These are phyloP conservation scores for Cutaneotrichosporon cutaneum DNA, from an alignment of 1,284 basidiomycete genomes.

Conservation along the genomic window DNA sequence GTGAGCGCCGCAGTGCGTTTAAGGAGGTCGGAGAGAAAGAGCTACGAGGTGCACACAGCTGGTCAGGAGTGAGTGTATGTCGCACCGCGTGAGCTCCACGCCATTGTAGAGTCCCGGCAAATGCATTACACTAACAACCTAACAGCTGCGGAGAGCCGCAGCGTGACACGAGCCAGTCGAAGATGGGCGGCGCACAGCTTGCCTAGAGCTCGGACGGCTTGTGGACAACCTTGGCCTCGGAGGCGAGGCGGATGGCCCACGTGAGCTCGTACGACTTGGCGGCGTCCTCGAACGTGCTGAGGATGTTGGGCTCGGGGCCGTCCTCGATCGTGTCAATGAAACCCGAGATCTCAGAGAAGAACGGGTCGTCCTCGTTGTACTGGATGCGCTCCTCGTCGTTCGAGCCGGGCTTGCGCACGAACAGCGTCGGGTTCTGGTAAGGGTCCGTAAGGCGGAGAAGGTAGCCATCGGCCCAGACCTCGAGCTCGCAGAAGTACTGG, in stretches of 20 bases:
- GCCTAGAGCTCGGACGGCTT: neutral
- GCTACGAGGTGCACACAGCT: too few species aligned
- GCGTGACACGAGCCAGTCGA: too few species aligned
- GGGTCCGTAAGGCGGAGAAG: slow-evolving; percentile 75
- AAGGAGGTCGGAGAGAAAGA: too few species aligned
- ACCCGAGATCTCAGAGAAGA: slow-evolving; percentile 85
- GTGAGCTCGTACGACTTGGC: slow-evolving; percentile 72
- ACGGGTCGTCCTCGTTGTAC: slow-evolving; percentile 81
- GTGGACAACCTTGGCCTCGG: slow-evolving; percentile 2
- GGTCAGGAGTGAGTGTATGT: too few species aligned
- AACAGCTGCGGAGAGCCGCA: too few species aligned
- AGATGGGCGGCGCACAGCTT: too few species aligned
- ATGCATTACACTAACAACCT: too few species aligned
- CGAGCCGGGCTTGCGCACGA: slow-evolving; percentile 72
- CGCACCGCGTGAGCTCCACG: too few species aligned
- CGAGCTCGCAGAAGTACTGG: slow-evolving; percentile 89
- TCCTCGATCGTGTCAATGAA: slow-evolving; percentile 75
- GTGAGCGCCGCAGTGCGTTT: too few species aligned
- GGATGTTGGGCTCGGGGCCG: slow-evolving; percentile 48
- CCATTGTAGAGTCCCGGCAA: too few species aligned
- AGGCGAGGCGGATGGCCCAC: slow-evolving; percentile 61
- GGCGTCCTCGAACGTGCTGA: slow-evolving; percentile 63
- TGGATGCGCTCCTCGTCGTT: slow-evolving; percentile 54
- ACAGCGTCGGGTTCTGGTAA: slow-evolving; percentile 68
- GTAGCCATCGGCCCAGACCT: slow-evolving; percentile 77